Percentiles rank a stretch among this genome's conserved stretches.
phyloP scores from a whole-genome alignment of 2,329 filamentous ascomycete genomes.

The Fusarium temperatum region DNA sequence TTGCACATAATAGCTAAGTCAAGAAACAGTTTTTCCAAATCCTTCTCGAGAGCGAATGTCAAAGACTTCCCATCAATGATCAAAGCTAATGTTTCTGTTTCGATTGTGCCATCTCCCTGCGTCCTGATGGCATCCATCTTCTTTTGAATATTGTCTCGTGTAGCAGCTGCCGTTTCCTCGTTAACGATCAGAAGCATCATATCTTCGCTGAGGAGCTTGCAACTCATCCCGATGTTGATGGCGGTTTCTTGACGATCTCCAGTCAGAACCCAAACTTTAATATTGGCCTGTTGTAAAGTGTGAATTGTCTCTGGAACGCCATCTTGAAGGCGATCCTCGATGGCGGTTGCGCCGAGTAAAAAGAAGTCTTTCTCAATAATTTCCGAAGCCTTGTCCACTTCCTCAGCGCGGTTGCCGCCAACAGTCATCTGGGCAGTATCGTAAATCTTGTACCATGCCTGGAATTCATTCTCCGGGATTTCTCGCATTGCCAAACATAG shows the following conservation, averaged over 20 bases:
- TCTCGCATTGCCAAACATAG: conserved; percentile 96
- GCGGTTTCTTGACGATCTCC: conserved; percentile 98
- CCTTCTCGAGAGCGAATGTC: conserved; percentile 91
- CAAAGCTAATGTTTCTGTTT: conserved; percentile 87
- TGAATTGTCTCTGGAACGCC: conserved; percentile 98
- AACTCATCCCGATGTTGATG: conserved; percentile 99
- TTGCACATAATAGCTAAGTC: conserved; percentile 96
- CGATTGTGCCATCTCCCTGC: conserved; percentile 78
- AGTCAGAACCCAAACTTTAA: conserved; percentile 98
- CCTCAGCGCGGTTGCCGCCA: conserved; percentile 89
- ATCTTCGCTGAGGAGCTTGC: conserved; percentile 96
- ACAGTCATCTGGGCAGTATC: conserved; percentile 91
- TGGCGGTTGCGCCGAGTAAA: conserved; percentile 93
- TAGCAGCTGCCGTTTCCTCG: conserved; percentile 81
- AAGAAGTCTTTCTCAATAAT: conserved; percentile 93
- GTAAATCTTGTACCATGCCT: conserved; percentile 86
- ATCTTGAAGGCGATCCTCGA: conserved; percentile 96
- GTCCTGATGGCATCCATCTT: conserved; percentile 90
- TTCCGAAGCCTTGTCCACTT: conserved; percentile 96
- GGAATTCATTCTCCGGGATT: conserved; percentile 86
- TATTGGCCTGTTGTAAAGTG: conserved; percentile 93
- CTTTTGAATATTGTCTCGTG: conserved; percentile 89
- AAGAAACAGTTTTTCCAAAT: conserved; percentile 91
- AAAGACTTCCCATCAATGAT: conserved; percentile 97
- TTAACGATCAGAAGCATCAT: conserved; percentile 98